Conservation (phyloP, 179 eudicot species). For the Beta corolliflora region DNA sequence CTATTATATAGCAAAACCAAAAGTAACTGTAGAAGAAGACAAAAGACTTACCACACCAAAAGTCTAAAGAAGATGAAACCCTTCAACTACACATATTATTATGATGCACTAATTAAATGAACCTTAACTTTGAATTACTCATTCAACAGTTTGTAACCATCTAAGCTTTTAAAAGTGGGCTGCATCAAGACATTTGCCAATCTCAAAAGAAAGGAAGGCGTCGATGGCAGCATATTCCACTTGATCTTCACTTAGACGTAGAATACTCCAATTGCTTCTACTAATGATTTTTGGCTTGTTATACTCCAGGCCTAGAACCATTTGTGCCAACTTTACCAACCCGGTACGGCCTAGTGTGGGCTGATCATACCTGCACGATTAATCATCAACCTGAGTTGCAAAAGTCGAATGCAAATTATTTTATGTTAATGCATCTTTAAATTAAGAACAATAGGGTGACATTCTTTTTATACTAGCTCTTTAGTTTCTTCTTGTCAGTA, state of each 20-base stretch:
- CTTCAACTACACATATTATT: no score
- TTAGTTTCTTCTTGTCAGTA: no score
- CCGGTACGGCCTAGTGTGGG: conserved; percentile 21
- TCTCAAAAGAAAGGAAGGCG: conserved; percentile 40
- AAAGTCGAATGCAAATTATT: background rate
- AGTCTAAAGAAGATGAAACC: no score
- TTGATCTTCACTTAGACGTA: conserved; percentile 26
- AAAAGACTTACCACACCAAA: no score
- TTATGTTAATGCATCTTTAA: no score
- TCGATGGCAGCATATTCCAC: conserved; percentile 41
- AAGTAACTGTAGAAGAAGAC: no score
- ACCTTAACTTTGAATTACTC: no score
- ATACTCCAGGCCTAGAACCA: conserved; percentile 28
- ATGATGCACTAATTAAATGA: no score
- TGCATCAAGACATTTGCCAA: conserved; percentile 26
- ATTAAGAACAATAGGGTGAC: no score
- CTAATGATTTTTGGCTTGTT: conserved; percentile 38
- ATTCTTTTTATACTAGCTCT: no score
- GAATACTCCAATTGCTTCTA: conserved; percentile 37
- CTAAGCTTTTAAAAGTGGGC: background rate
- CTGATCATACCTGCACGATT: background rate
- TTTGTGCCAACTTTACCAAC: conserved; percentile 28
- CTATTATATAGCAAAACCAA: no score
- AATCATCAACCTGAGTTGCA: background rate
- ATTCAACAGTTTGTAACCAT: background rate